A percentile compares a stretch with the other conserved stretches of the same genome.
Evolutionary conservation across 345 rosid genomes (phyloP).

Genomic region (Excoecaria cochinchinensis): DNA sequence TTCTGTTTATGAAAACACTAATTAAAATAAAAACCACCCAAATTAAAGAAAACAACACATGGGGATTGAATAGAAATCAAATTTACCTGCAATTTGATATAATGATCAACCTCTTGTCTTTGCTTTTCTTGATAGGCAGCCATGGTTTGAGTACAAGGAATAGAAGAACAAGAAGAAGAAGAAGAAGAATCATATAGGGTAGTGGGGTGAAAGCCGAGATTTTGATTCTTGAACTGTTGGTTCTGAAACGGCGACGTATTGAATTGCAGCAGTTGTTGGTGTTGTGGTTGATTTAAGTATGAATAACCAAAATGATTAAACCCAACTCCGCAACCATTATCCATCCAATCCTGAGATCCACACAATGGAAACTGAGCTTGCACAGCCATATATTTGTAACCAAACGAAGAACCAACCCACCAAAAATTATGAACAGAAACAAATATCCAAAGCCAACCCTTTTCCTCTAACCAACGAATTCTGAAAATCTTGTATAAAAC

Average conservation of each 20-base stretch:
- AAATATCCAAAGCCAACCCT: background rate
- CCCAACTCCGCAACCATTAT: slow-evolving; percentile 32
- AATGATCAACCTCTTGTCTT: slow-evolving; percentile 58
- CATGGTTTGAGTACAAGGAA: slow-evolving; percentile 20
- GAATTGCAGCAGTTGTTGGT: slow-evolving; percentile 22
- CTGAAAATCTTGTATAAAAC: no score
- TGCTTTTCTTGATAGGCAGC: slow-evolving; percentile 45
- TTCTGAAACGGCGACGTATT: slow-evolving; percentile 28
- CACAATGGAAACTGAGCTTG: slow-evolving; percentile 57
- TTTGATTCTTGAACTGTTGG: slow-evolving; percentile 35
- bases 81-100: slow-evolving; percentile 60
- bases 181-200: slow-evolving; percentile 6
- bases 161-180: slow-evolving; percentile 5
- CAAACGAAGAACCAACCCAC: slow-evolving; percentile 1
- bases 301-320: slow-evolving; percentile 10
- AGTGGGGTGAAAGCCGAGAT: slow-evolving; percentile 24
- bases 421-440: background rate
- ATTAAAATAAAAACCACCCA: background rate
- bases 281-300: slow-evolving; percentile 18
- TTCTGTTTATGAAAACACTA: slow-evolving; percentile 22
- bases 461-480: background rate
- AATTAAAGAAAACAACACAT: background rate
- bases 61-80: background rate
- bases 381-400: slow-evolving; percentile 51
- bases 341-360: slow-evolving; percentile 45